Evolutionary conservation across 2,329 filamentous ascomycete genomes (phyloP).

Genomic region (Lasiodiplodia sp.): DNA sequence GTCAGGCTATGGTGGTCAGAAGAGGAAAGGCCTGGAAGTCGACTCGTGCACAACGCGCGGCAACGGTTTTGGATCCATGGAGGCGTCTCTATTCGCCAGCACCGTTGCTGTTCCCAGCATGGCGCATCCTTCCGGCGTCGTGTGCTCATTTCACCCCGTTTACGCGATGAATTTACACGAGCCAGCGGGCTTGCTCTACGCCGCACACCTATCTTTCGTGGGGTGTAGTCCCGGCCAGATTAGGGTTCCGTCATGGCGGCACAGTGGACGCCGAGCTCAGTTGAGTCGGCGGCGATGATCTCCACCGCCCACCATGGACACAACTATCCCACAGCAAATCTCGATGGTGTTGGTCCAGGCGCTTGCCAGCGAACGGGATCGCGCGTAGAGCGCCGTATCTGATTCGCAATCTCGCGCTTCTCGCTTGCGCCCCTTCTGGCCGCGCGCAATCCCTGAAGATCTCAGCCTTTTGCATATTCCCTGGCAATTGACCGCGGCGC

Average conservation of each 20-base stretch:
- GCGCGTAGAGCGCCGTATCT: conserved; percentile 23
- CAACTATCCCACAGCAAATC: neutral
- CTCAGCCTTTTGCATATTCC: conserved; percentile 31
- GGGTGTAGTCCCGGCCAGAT: conserved; percentile 4
- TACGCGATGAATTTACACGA: conserved; percentile 18
- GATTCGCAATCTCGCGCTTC: conserved; percentile 25
- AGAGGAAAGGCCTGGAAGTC: conserved; percentile 11
- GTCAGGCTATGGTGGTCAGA: neutral
- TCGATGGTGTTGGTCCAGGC: conserved; percentile 16
- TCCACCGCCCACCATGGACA: neutral
- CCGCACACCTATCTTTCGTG: conserved; percentile 16
- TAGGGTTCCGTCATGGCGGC: neutral
- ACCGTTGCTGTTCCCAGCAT: conserved; percentile 3
- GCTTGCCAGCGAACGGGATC: conserved; percentile 17
- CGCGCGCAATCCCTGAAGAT: conserved; percentile 28
- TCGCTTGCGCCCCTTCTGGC: conserved; percentile 18
- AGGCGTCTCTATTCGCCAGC: conserved; percentile 11
- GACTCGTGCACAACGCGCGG: conserved; percentile 15
- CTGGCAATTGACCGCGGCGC: conserved; percentile 20
- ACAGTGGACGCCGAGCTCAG: neutral
- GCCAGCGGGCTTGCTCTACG: neutral
- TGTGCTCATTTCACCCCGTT: conserved; percentile 20
- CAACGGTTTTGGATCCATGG: conserved; percentile 13
- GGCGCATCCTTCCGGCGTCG: conserved; percentile 23
- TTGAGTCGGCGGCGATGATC: conserved; percentile 15